These are phyloP conservation scores for Trametes coccinea DNA, from an alignment of 768 basidiomycete species.

Conservation along the genomic window DNA sequence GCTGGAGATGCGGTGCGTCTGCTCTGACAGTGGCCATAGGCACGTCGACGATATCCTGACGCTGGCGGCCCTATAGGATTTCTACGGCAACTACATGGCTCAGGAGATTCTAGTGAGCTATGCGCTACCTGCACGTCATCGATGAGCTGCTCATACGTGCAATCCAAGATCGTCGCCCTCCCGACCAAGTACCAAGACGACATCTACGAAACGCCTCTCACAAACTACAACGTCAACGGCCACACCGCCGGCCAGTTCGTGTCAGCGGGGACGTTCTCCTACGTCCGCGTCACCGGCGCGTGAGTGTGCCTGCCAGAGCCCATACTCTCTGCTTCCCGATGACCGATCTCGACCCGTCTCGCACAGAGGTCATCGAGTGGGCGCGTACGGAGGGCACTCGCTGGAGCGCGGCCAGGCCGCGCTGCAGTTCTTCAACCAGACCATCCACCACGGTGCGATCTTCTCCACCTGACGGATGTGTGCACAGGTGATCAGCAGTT, in stretches of 20 bases:
- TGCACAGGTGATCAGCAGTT: neutral
- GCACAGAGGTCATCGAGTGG: constrained; percentile 2
- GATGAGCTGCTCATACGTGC: constrained; percentile 18
- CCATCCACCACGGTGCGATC: neutral
- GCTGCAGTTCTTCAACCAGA: constrained; percentile 8
- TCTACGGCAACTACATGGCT: constrained; percentile 52
- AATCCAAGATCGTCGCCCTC: constrained; percentile 50
- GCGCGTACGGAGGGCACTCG: neutral
- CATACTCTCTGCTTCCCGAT: too few relatives aligned
- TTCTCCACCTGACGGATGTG: neutral
- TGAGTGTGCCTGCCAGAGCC: constrained; percentile 5
- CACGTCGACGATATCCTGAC: neutral
- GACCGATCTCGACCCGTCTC: too few relatives aligned
- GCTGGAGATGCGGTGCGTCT: constrained; percentile 55
- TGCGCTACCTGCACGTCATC: neutral
- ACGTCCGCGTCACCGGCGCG: constrained; percentile 46
- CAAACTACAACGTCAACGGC: constrained; percentile 50
- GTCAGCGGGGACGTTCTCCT: constrained; percentile 56
- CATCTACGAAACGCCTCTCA: constrained; percentile 44
- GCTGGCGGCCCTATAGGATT: constrained; percentile 36
- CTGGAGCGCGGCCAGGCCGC: constrained; percentile 4
- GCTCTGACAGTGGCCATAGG: neutral
- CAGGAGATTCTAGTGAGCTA: constrained; percentile 37
- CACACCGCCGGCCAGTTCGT: constrained; percentile 52
- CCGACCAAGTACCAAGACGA: constrained; percentile 37